Evolutionary conservation across 2,329 filamentous ascomycete species (phyloP).

Genomic region (Orbilia quercus): DNA sequence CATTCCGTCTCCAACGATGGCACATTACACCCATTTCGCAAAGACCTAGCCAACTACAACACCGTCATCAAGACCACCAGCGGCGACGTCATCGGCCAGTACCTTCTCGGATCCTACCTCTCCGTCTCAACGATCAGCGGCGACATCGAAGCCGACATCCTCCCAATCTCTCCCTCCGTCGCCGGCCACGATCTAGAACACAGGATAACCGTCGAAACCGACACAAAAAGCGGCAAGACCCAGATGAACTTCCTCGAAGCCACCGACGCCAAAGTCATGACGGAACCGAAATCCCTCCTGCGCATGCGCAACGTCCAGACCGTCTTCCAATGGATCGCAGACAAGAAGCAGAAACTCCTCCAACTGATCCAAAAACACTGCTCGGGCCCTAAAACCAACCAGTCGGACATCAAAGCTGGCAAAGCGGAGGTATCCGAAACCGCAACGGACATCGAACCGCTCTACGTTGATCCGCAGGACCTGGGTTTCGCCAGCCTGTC

Average conservation of each 20-base stretch:
- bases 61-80: slow-evolving; percentile 38
- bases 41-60: slow-evolving; percentile 41
- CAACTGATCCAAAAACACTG: slow-evolving; percentile 50
- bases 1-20: slow-evolving; percentile 54
- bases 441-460: slow-evolving; percentile 16
- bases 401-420: slow-evolving; percentile 14
- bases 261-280: slow-evolving; percentile 47
- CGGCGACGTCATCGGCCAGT: slow-evolving; percentile 50
- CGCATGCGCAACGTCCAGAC: slow-evolving; percentile 37
- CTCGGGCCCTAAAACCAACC: slow-evolving; percentile 3
- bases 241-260: slow-evolving; percentile 46
- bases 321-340: slow-evolving; percentile 46
- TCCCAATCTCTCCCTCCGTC: slow-evolving; percentile 38
- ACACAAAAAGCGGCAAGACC: slow-evolving; percentile 42
- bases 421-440: slow-evolving; percentile 20
- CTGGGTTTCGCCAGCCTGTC: slow-evolving; percentile 29
- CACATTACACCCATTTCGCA: slow-evolving; percentile 46
- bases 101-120: slow-evolving; percentile 49
- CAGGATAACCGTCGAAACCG: slow-evolving; percentile 35
- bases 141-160: slow-evolving; percentile 52
- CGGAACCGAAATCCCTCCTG: slow-evolving; percentile 44
- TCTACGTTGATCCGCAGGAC: slow-evolving; percentile 40
- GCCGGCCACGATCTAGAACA: slow-evolving; percentile 32
- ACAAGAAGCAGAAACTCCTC: slow-evolving; percentile 26
- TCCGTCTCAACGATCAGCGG: slow-evolving; percentile 48